Evolutionary conservation across 345 rosid genomes (phyloP), one percentile per base, ranked within the genome.

Genomic region (Eucalyptus curtisii): DNA sequence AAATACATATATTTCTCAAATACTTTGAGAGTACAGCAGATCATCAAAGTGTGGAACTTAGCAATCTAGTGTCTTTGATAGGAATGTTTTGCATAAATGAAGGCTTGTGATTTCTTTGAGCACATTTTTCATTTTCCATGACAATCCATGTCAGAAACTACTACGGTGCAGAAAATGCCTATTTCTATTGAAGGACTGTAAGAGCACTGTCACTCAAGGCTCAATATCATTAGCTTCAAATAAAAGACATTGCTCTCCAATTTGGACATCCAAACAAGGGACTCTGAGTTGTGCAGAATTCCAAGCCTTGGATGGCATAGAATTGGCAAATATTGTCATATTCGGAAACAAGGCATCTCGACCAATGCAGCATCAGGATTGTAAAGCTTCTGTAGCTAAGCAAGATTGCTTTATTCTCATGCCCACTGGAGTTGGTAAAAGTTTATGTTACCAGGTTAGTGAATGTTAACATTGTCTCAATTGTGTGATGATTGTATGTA

Each of bases 321-420:
- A 97, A 91, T 91, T 96, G 52, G 97, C 97, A n/a, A n/a, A 97
- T 92, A 91, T 93, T 86, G 98, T 95, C 49, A 96, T 97, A 88
- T 96, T 97, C 90, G 99, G 97, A 33, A 97, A 97, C 92, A 92
- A 44, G 88, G 89, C 86, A 50, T 96, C 96, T 89, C 91, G 98
- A 40, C 95, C 97, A 17, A 87, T 96, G 96, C 98, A 95, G 94
- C 97, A 94, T 93, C 93, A 94, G 93, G 97, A 95, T 86, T 97
- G 99, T 91, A 93, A 91, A 91, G 96, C 98, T 86, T 95, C 93
- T 44, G 22, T 95, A 90, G 93, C 92, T 49, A 96, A 93, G 90
- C 93, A 90, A 91, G 97, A 95, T 90, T 95, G 98, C 88, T 97
- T 96, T 92, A 86, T 97, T 88, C 95, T 95, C 47, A 93, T 97